A percentile compares a stretch with the other conserved stretches of the same genome.
Conservation (phyloP, 192 early-diverging fungal genomes). For the Helicostylum pulchrum region DNA sequence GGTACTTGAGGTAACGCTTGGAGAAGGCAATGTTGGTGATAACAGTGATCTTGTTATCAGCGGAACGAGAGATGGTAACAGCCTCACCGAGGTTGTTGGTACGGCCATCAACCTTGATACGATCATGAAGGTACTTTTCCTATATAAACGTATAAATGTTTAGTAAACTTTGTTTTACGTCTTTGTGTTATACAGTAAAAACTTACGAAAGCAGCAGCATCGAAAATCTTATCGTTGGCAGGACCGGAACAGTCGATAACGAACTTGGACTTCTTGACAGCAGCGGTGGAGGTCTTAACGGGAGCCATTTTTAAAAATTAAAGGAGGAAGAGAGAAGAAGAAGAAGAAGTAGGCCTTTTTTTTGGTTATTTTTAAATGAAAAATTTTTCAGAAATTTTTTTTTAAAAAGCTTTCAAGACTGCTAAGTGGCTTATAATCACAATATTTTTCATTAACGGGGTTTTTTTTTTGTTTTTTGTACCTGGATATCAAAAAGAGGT, state of each 20-base stretch:
- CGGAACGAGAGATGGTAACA: slow-evolving; percentile 77
- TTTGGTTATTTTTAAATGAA: too few species aligned
- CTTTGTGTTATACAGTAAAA: too few species aligned
- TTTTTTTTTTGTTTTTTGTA: background rate
- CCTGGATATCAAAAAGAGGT: background rate
- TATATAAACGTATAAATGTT: slow-evolving; percentile 24
- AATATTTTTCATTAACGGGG: too few species aligned
- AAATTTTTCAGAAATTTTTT: too few species aligned
- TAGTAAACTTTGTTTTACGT: background rate
- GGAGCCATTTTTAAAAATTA: slow-evolving; percentile 25
- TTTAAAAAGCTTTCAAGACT: background rate
- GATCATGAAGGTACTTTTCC: slow-evolving; percentile 98
- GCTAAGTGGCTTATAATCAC: background rate
- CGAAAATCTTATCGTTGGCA: slow-evolving; percentile 94
- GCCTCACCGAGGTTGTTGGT: slow-evolving; percentile 90
- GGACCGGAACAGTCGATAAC: slow-evolving; percentile 92
- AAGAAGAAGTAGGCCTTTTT: background rate
- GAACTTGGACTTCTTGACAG: slow-evolving; percentile 61
- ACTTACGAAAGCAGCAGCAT: slow-evolving; percentile 90
- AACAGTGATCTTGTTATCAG: slow-evolving; percentile 75
- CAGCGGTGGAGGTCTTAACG: slow-evolving; percentile 23
- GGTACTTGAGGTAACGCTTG: slow-evolving; percentile 99
- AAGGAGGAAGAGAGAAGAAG: slow-evolving; percentile 7
- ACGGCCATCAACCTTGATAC: slow-evolving; percentile 96
- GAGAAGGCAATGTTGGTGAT: slow-evolving; percentile 75